Evolutionary conservation across 2,329 filamentous ascomycete genomes (phyloP), one percentile per base, ranked within the genome.

Genomic region (Bipolaris cookei): DNA sequence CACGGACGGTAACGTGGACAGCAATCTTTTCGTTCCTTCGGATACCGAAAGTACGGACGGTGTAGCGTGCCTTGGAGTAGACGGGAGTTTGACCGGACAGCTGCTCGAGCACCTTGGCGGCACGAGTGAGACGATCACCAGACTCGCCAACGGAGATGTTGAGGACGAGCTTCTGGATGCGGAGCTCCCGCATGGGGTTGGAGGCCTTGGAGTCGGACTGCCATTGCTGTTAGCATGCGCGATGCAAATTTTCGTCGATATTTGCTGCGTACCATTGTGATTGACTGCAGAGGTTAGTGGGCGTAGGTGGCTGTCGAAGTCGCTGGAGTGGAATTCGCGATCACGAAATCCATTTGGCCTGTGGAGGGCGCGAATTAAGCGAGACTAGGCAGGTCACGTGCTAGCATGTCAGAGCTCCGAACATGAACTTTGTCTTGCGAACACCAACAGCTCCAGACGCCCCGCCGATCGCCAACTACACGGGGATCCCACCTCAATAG

Each of bases 31-130:
- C 95, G 90, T 99, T 99, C 92, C 95, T 94, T 82, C 95, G 94
- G 88, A 99, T 99, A 90, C 95, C 95, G 84, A 99, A 99, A 80
- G 94, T 98, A 86, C 95, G 94, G 88, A 99, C 95, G 75, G 95
- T 99, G 90, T 98, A 99, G 80, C 95, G 92, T 82, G 95, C 95
- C 91, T 99, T 99, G 92, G 91, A 96, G 92, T 99, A 99, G 84
- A 99, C 95, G 76, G 95, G 95, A 75, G 95, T 98, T 87, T 99
- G 95, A 93, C 95, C 95, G 83, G 88, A 92, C 81, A 99, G 87
- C 88, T 99, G 95, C 87, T 99, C 95, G 76, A 99, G 88, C 88
- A 99, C 95, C 89, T 99, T 99, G 80, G 95, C 95, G 80, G 95
- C 95, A 90, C 95, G 91, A 77, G 95, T 99, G 81, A 99, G 90